Evolutionary conservation across 495 filamentous ascomycete genomes (phyloP), one percentile per base, ranked within the genome.

Genomic region (Podospora fimiseda): DNA sequence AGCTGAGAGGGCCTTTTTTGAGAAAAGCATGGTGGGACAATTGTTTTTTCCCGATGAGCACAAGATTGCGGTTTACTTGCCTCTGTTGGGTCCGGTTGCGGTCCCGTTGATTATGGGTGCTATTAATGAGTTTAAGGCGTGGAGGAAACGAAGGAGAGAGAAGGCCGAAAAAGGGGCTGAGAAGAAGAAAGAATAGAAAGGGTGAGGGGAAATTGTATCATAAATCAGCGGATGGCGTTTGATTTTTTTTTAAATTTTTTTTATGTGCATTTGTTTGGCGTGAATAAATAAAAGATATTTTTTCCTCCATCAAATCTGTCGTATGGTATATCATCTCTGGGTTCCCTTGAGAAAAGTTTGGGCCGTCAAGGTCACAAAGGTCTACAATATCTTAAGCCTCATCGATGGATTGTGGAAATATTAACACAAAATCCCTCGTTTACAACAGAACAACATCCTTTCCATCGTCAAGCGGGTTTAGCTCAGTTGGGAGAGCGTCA

Each of bases 1-100:
- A 61, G 93, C 90, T 0, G 94, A 98, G 70, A 84, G 85, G 47
- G 93, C 90, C 2, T 98, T 98, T 69, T 98, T 98, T 60, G 94
- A 98, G 73, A 95, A 94, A 69, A 94, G 87, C 62, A 98, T 98
- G 93, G 93, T 98, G 39, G 93, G 93, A 1, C 93, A 97, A 71
- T 84, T 96, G 22, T 55, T 96, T 88, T 80, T 98, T 89, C 93
- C 93, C 1, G 94, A 98, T 62, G 93, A 98, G 70, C 93, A 98
- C 63, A 98, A 97, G 69, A 79, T 97, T n/a, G 94, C 93, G 0
- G 93, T 98, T 11, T 98, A 97, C 62, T 64, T 98, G 56, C 93
- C 93, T 13, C 70, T 97, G 13, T 70, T 98, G 46, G 93, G 94
- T 1, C 93, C 94, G 1, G 83, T 97, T 39, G 92, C 88, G 9